These are phyloP conservation scores for Diaporthe ilicicola DNA, from an alignment of 2,329 filamentous ascomycete genomes.

Conservation along the genomic window DNA sequence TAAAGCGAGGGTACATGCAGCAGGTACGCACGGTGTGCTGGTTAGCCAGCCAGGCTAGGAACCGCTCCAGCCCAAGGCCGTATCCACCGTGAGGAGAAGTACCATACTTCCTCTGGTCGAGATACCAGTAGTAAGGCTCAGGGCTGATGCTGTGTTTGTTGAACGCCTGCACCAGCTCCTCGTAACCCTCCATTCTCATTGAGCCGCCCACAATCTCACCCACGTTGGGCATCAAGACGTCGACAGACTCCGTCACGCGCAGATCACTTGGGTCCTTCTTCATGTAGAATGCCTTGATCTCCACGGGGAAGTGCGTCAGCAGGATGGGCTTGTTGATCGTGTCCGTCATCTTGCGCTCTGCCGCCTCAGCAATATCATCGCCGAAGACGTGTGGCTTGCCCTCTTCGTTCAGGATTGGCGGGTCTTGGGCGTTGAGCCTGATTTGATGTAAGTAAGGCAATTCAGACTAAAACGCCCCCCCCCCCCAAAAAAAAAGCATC, in stretches of 20 bases:
- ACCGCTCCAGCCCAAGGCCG: constrained; percentile 88
- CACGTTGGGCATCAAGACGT: constrained; percentile 87
- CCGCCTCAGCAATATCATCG: constrained; percentile 97
- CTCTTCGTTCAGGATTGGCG: constrained; percentile 87
- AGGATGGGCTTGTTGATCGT: constrained; percentile 95
- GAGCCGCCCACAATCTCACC: constrained; percentile 96
- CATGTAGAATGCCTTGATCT: constrained; percentile 99
- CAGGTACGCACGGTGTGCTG: constrained; percentile 71
- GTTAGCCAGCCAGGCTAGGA: constrained; percentile 71
- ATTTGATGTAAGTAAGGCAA: constrained; percentile 46
- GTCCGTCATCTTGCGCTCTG: constrained; percentile 96
- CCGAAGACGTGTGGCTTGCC: constrained; percentile 90
- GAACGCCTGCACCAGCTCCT: constrained; percentile 89
- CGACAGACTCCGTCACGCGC: constrained; percentile 92
- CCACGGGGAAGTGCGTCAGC: constrained; percentile 94
- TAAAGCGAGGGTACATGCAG: constrained; percentile 82
- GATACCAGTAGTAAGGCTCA: constrained; percentile 96
- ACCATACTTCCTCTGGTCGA: constrained; percentile 96
- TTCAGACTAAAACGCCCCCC: neutral
- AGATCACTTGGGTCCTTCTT: constrained; percentile 81
- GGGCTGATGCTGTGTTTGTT: constrained; percentile 86
- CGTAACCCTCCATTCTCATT: constrained; percentile 94
- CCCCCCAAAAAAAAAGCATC: neutral
- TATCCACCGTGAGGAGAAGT: constrained; percentile 93
- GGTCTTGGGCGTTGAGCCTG: constrained; percentile 88